Conservation (phyloP, 1,284 basidiomycete species). For the Trichosporon sp. region DNA sequence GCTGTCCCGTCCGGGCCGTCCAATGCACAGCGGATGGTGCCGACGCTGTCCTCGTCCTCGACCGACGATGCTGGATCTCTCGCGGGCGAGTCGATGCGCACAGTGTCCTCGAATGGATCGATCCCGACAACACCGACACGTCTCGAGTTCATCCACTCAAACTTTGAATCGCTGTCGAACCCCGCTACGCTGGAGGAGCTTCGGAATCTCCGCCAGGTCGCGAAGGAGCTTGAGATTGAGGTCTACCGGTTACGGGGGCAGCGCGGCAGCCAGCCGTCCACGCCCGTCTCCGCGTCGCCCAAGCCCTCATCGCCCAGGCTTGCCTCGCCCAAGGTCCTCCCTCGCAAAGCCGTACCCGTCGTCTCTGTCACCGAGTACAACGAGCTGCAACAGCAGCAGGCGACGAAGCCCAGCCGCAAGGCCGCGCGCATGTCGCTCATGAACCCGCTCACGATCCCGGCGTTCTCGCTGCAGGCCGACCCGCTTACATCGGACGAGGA, state of each 20-base stretch:
- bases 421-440: constrained; percentile 1
- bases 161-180: constrained; percentile 22
- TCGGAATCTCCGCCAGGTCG: constrained; percentile 20
- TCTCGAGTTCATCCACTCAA: constrained; percentile 22
- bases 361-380: constrained; percentile 17
- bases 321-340: constrained; percentile 18
- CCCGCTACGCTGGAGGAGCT: constrained; percentile 27
- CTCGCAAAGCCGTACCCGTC: constrained; percentile 28
- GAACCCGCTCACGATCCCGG: neutral
- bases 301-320: no score
- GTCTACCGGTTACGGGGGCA: constrained; percentile 15
- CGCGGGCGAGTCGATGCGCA: constrained; percentile 11
- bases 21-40: neutral
- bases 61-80: constrained; percentile 6
- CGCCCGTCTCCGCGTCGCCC: no score
- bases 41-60: neutral
- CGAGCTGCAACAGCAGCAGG: neutral
- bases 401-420: neutral
- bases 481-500: neutral
- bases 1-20: neutral
- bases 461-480: neutral
- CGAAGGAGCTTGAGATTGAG: constrained; percentile 25
- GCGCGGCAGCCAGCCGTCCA: constrained; percentile 15
- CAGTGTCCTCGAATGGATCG: constrained; percentile 1
- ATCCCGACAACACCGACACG: constrained; percentile 14